These are phyloP conservation scores for Pythium myriotylum DNA, from an alignment of 352 stramenopile species.

Conservation along the genomic window DNA sequence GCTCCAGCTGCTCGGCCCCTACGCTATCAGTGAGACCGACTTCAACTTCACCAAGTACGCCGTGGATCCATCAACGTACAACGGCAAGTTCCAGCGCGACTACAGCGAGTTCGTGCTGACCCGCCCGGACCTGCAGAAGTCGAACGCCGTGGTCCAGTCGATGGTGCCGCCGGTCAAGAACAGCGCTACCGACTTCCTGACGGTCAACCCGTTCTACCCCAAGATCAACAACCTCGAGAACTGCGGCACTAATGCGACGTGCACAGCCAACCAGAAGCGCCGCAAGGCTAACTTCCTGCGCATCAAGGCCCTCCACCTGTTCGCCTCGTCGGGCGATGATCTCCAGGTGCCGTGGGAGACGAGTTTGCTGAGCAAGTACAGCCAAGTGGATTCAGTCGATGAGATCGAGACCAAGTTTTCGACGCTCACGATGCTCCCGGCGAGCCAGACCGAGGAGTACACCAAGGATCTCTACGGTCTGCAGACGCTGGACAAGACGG, in stretches of 20 bases:
- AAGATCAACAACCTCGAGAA: slow-evolving; percentile 44
- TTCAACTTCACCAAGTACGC: slow-evolving; percentile 32
- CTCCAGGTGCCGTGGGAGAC: slow-evolving; percentile 39
- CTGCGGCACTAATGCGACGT: slow-evolving; percentile 16
- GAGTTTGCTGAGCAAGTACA: slow-evolving; percentile 36
- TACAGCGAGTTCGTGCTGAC: slow-evolving; percentile 29
- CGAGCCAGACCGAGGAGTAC: slow-evolving; percentile 41
- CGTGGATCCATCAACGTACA: slow-evolving; percentile 33
- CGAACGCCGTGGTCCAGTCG: too few species aligned
- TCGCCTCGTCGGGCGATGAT: slow-evolving; percentile 33
- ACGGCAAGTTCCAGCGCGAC: slow-evolving; percentile 16
- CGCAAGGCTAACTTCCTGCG: slow-evolving; percentile 35
- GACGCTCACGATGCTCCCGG: slow-evolving; percentile 34
- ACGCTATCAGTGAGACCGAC: slow-evolving; percentile 25
- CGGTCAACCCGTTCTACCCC: slow-evolving; percentile 35
- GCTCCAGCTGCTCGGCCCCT: slow-evolving; percentile 26
- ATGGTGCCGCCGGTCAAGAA: slow-evolving; percentile 18
- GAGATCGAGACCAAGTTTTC: slow-evolving; percentile 33
- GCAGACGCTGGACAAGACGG: slow-evolving; percentile 31
- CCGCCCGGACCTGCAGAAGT: slow-evolving; percentile 15
- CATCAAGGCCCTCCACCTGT: slow-evolving; percentile 30
- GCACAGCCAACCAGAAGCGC: slow-evolving; percentile 23
- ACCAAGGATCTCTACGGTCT: slow-evolving; percentile 37
- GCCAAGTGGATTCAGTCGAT: slow-evolving; percentile 23
- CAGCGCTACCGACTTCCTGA: slow-evolving; percentile 18